phyloP scores from a whole-genome alignment of 352 stramenopile genomes.

The Plasmopara viticola region DNA sequence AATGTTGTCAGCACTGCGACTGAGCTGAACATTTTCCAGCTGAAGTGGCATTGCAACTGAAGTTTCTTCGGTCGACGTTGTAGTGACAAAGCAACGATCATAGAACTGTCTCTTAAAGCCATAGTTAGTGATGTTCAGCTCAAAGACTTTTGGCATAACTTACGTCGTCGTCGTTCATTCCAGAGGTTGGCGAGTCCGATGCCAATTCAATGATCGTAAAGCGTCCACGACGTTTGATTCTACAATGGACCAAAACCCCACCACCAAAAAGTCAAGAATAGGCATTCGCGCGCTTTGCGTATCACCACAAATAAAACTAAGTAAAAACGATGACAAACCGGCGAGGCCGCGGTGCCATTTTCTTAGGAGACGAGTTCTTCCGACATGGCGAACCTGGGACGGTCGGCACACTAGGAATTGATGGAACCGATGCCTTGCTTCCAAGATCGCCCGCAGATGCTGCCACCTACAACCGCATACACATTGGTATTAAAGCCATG shows the following conservation, averaged over 20 bases:
- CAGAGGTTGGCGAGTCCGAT: slow-evolving; percentile 49
- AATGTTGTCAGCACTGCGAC: slow-evolving; percentile 16
- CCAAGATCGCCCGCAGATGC: slow-evolving; percentile 6
- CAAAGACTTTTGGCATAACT: background rate
- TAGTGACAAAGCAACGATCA: slow-evolving; percentile 43
- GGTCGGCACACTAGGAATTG: slow-evolving; percentile 5
- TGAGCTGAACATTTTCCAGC: slow-evolving; percentile 11
- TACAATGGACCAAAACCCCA: slow-evolving; percentile 14
- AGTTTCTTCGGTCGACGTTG: slow-evolving; percentile 38
- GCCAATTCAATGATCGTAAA: slow-evolving; percentile 83
- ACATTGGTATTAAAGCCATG: slow-evolving; percentile 7
- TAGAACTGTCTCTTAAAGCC: slow-evolving; percentile 17
- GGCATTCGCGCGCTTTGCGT: background rate
- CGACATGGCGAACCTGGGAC: slow-evolving; percentile 18
- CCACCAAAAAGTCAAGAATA: slow-evolving; percentile 9
- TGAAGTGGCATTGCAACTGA: slow-evolving; percentile 25
- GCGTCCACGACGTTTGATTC: slow-evolving; percentile 69
- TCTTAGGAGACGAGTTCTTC: slow-evolving; percentile 37
- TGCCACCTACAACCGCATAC: slow-evolving; percentile 14
- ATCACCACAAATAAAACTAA: slow-evolving; percentile 15
- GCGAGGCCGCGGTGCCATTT: slow-evolving; percentile 21
- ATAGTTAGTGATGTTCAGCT: slow-evolving; percentile 2
- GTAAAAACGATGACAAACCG: slow-evolving; percentile 18
- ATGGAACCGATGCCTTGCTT: slow-evolving; percentile 8
- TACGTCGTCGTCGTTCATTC: slow-evolving; percentile 53